Conservation (phyloP, 345 rosid genomes). For the Corchorus capsularis region DNA sequence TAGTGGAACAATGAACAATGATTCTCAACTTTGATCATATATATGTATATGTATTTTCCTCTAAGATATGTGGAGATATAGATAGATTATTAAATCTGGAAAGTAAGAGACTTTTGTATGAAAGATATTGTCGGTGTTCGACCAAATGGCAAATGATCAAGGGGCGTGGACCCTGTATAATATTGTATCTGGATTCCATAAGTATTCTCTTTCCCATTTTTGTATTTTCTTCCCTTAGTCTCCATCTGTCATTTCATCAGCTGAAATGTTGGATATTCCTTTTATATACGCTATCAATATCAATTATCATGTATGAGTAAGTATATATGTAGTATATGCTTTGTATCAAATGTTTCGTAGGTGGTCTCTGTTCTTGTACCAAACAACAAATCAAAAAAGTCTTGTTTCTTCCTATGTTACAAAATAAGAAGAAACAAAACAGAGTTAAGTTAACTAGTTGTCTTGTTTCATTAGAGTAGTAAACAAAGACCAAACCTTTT, state of each 20-base stretch:
- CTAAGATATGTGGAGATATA: background rate
- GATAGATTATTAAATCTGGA: background rate
- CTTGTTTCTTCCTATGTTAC: too few species aligned
- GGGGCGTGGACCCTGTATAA: background rate
- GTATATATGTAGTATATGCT: background rate
- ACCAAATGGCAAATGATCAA: background rate
- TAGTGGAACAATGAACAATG: background rate
- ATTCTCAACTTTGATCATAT: background rate
- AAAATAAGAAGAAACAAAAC: too few species aligned
- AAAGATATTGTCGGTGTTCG: background rate
- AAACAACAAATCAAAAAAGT: too few species aligned
- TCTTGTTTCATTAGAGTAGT: too few species aligned
- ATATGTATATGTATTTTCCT: background rate
- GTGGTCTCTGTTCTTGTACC: too few species aligned
- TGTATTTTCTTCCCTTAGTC: background rate
- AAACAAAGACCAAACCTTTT: too few species aligned
- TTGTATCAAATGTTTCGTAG: too few species aligned
- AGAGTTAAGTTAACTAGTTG: too few species aligned
- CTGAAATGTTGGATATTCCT: background rate
- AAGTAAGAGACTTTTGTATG: background rate
- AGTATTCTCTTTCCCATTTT: background rate
- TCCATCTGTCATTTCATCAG: background rate
- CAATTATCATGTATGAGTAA: background rate
- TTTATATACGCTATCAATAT: too few species aligned
- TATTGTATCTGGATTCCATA: background rate